Conservation (phyloP, 2,329 filamentous ascomycete genomes). For the Diplodia sapinea region DNA sequence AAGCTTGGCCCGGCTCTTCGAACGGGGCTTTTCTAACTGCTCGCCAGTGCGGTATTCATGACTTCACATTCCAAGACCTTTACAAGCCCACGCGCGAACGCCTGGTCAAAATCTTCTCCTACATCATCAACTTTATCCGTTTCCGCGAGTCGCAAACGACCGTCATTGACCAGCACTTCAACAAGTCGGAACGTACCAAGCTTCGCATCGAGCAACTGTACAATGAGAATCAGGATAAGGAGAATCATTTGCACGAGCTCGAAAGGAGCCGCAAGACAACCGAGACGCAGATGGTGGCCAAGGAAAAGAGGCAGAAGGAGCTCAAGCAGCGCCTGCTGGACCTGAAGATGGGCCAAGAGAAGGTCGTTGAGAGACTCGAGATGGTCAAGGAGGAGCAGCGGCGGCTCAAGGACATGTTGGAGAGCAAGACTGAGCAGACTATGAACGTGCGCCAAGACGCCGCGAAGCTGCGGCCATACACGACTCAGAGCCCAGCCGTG, state of each 20-base stretch:
- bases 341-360: constrained; percentile 79
- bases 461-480: constrained; percentile 88
- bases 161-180: constrained; percentile 92
- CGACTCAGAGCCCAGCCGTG: constrained; percentile 82
- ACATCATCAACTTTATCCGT: constrained; percentile 97
- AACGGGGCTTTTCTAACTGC: not conserved
- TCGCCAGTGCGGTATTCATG: constrained; percentile 81
- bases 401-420: constrained; percentile 72
- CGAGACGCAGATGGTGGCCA: constrained; percentile 81
- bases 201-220: constrained; percentile 85
- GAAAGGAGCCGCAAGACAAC: constrained; percentile 78
- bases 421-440: constrained; percentile 73
- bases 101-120: constrained; percentile 93
- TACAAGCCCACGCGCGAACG: constrained; percentile 90
- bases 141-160: constrained; percentile 92
- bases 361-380: constrained; percentile 81
- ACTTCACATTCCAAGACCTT: constrained; percentile 92
- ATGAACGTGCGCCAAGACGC: constrained; percentile 81
- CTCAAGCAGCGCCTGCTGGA: constrained; percentile 82
- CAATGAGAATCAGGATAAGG: constrained; percentile 84
- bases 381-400: constrained; percentile 80
- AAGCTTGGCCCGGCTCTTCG: not conserved
- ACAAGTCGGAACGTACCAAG: constrained; percentile 86
- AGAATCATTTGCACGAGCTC: constrained; percentile 79
- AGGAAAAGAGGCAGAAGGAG: constrained; percentile 83